Base-by-base conservation (phyloP, 1,284 basidiomycete species). In the Termitomyces sp. region DNA sequence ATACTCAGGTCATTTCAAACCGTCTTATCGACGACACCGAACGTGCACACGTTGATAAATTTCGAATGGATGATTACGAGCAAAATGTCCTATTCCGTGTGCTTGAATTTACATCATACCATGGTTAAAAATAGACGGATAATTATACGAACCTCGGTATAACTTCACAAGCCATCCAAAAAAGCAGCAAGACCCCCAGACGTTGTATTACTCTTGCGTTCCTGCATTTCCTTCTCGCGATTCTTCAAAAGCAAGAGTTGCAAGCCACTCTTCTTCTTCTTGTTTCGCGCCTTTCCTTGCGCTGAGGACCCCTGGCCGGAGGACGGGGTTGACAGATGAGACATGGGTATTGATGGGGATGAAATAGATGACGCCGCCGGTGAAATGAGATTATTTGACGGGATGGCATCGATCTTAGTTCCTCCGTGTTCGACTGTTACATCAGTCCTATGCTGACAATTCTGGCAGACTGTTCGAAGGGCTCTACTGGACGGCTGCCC, bases 161-260 rank as follows among this genome's bases (percentile, higher is more conserved):
- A 24, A 14, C 14, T 24, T 57, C 39, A 77, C 50, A 82, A 70
- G 39, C 70, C 68, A 58, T 69, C 73, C 55, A 87, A 65, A 66
- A 88, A 87, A 43, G 78, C 76, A 7, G 80, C 77, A 19, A 88
- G 67, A 37, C 74, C 73, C 28, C 66, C 65, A n/a, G 63, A 56
- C 49, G 56, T 50, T 45, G 54, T 47, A 49, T 57, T 56, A 49
- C 64, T 60, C 50, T 64, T 62, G 41, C 66, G 66, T 63, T 70
- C 66, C 66, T 70, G 68, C 55, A 76, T 73, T 57, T 77, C 72
- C 59, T 75, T 73, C 18, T 74, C 65, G 54, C 78, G 78, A 59
- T 83, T 84, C 34, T 77, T 77, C 33, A 75, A 75, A 35, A 89
- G 70, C 71, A 89, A 76, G 38, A 79, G 75, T 63, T 81, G 84